Base-by-base conservation (phyloP, 148 eudicot genomes). In the Chenopodium album region DNA sequence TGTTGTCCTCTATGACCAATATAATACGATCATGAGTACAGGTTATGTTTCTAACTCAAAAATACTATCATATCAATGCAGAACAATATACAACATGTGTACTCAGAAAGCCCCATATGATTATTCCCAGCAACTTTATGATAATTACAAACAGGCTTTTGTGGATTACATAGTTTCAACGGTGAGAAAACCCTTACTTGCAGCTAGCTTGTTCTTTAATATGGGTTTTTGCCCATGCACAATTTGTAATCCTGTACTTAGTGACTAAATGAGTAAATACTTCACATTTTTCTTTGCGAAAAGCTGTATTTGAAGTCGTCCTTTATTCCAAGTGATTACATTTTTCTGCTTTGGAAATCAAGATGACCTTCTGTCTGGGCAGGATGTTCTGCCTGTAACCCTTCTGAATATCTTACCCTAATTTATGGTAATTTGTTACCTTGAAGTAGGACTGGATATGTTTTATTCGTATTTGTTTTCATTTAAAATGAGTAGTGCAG, bases 61-160 rank as follows among this genome's bases (percentile, higher is more conserved):
- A 48, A 2, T 13, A 41, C 44, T 41, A 41, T 41, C 5, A 41
- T 41, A 75, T 71, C 44, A 26, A 22, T 82, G 62, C 85, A 86
- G 90, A 71, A 82, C 84, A 62, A 86, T 86, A 31, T 88, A 88
- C 79, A 82, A 86, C 75, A 82, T 86, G 90, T 86, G 88, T 69
- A 86, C 87, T 31, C 90, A 88, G 74, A 88, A 88, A 82, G 66
- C 86, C 0, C 88, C 87, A n/a, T 47, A 77, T 70, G 85, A 84
- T 20, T 88, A 86, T 62, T 80, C 88, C 73, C 69, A 77, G 37
- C 76, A 82, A 60, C 80, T 88, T 28, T 88, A 88, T 78, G 82
- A 82, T 17, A 77, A 64, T 0, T 88, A 86, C 69, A 72, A 73
- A 52, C 79, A 79, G 31, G 78, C 76, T 16, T 86, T 88, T 71